Percentiles rank a stretch among this genome's conserved stretches.
Conservation (phyloP, 1,284 basidiomycete species). For the Tylopilus sp. region DNA sequence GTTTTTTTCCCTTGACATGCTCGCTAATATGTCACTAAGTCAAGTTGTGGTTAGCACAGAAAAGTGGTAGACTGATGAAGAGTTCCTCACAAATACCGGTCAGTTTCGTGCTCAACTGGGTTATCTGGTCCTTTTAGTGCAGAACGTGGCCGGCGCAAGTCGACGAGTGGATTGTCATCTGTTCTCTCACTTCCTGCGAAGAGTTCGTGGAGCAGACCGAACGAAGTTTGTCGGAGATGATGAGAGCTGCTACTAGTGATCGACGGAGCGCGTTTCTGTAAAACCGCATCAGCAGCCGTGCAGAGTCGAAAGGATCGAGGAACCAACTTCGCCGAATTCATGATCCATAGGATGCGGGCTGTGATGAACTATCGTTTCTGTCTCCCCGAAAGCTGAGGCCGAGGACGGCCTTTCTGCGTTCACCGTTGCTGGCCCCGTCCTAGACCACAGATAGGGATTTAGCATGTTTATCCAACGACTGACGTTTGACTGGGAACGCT, state of each 20-base stretch:
- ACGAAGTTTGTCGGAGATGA: slow-evolving; percentile 55
- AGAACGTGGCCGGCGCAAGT: slow-evolving; percentile 44
- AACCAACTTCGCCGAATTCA: slow-evolving; percentile 26
- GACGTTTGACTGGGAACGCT: slow-evolving; percentile 49
- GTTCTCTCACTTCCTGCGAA: slow-evolving; percentile 60
- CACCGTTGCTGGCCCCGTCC: slow-evolving; percentile 69
- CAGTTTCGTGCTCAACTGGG: slow-evolving; percentile 58
- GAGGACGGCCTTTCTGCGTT: slow-evolving; percentile 69
- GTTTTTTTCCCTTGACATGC: slow-evolving; percentile 47
- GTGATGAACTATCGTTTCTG: slow-evolving; percentile 69
- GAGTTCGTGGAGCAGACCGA: slow-evolving; percentile 59
- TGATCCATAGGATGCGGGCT: slow-evolving; percentile 42
- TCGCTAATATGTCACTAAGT: slow-evolving; percentile 64
- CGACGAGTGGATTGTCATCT: slow-evolving; percentile 61
- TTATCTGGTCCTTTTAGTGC: slow-evolving; percentile 43
- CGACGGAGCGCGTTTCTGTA: slow-evolving; percentile 9
- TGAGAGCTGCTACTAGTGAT: slow-evolving; percentile 32
- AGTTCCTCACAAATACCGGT: slow-evolving; percentile 62
- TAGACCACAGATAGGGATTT: slow-evolving; percentile 88
- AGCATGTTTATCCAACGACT: slow-evolving; percentile 71
- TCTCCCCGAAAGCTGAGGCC: slow-evolving; percentile 71
- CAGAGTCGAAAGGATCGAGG: neutral
- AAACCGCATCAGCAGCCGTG: neutral
- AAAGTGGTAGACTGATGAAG: neutral
- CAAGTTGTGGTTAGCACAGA: neutral